Evolutionary conservation across 139 green algal species (phyloP).

Genomic region (Astrephomene gubernaculifera): DNA sequence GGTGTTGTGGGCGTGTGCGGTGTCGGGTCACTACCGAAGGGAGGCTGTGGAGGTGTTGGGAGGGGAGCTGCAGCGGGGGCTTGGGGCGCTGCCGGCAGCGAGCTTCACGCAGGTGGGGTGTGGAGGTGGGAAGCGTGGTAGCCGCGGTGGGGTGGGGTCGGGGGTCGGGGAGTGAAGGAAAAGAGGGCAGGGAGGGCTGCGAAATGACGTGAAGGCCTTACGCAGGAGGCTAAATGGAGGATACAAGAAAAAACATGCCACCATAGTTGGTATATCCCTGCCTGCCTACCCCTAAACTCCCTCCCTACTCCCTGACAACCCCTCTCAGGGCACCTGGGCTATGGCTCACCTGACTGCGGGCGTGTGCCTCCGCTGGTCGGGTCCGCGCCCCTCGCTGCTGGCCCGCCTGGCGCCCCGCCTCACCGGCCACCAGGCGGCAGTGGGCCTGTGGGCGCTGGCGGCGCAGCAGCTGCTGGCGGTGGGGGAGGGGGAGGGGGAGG

Average conservation of each 20-base stretch:
- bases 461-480: slow-evolving; percentile 34
- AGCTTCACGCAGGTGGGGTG: slow-evolving; percentile 41
- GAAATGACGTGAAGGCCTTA: too few relatives aligned
- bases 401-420: neutral
- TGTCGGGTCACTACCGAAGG: slow-evolving; percentile 36
- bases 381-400: neutral
- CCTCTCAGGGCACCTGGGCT: slow-evolving; percentile 13
- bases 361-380: slow-evolving; percentile 12
- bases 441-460: slow-evolving; percentile 29
- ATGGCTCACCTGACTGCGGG: slow-evolving; percentile 22
- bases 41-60: slow-evolving; percentile 23
- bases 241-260: too few relatives aligned
- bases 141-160: too few relatives aligned
- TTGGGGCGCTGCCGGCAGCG: slow-evolving; percentile 9
- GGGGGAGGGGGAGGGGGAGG: neutral
- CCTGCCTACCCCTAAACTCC: neutral
- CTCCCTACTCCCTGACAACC: neutral
- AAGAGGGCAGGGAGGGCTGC: too few relatives aligned
- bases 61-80: neutral
- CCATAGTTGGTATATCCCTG: too few relatives aligned
- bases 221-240: too few relatives aligned
- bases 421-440: slow-evolving; percentile 20
- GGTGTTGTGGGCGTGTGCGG: slow-evolving; percentile 38
- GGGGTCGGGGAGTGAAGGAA: neutral
- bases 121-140: too few relatives aligned